Evolutionary conservation across 345 rosid genomes (phyloP), one percentile per base, ranked within the genome.

Genomic region (Populus nigra): DNA sequence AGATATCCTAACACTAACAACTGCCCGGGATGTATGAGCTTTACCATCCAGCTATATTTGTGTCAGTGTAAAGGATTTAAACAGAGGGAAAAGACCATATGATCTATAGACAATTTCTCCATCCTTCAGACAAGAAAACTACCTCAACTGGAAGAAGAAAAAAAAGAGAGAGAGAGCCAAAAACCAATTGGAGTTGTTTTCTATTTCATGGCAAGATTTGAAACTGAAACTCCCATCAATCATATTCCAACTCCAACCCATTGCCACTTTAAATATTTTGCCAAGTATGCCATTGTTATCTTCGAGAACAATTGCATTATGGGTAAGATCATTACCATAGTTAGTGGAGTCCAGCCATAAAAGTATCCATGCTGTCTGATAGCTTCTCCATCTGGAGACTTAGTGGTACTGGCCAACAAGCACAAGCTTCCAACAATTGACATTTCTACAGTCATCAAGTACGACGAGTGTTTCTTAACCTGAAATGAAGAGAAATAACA

Each of bases 321-420:
- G 16, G n/a, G 23, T 31, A 76, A 81, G 45, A 82, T 69, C 61
- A 83, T 90, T 87, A 92, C 97, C 93, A 84, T 25, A 63, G 98
- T 90, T 63, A 96, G 76, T 62, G 92, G 92, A 86, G 95, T 96
- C 98, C 99, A 96, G 47, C 97, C 99, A 79, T 92, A 88, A 79
- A 96, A 94, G 84, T 92, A 93, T 22, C 99, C 99, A 11, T 79
- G 81, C 79, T 71, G 83, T 81, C 87, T 89, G 65, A 94, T 96
- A 36, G 97, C 94, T 86, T 91, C 93, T 66, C 99, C 99, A 82
- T 96, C 99, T 13, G 99, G 99, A 86, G 99, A 96, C 83, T 90
- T 93, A 38, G 86, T 78, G 75, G 87, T 90, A 55, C 99, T 96
- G 78, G 74, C 88, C 85, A 92, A 80, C 86, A 96, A 83, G 86